phyloP scores from a whole-genome alignment of 768 basidiomycete genomes.

The Xerocomellus amylosporus region DNA sequence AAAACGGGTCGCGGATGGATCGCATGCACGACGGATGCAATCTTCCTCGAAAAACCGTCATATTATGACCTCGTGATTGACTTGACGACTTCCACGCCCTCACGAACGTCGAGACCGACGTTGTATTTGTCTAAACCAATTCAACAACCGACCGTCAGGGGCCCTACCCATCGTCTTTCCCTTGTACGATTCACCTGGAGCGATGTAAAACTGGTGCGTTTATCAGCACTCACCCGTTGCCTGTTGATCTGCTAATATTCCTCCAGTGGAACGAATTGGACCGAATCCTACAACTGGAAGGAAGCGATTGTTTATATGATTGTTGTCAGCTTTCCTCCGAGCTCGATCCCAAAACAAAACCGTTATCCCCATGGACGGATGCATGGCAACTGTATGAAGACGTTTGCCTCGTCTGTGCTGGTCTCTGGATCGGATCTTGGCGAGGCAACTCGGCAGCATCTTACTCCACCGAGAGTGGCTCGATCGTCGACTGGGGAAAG shows the following conservation, averaged over 20 bases:
- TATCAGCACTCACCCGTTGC: not conserved
- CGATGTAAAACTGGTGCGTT: conserved; percentile 67
- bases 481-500: conserved; percentile 51
- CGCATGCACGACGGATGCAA: conserved; percentile 83
- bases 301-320: conserved; percentile 23
- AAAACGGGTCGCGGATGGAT: conserved; percentile 72
- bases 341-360: conserved; percentile 35
- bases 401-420: conserved; percentile 76
- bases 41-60: conserved; percentile 77
- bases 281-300: conserved; percentile 59
- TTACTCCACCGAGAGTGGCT: conserved; percentile 48
- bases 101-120: conserved; percentile 60
- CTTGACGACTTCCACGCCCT: conserved; percentile 63
- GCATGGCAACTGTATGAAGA: conserved; percentile 84
- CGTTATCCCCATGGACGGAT: conserved; percentile 61
- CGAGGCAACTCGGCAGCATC: conserved; percentile 47
- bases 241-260: not conserved
- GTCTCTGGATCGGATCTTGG: conserved; percentile 75
- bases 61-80: conserved; percentile 83
- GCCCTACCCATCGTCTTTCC: conserved; percentile 54
- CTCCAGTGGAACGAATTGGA: conserved; percentile 76
- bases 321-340: conserved; percentile 38
- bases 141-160: conserved; percentile 34
- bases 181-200: conserved; percentile 79
- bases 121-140: conserved; percentile 59